These are phyloP conservation scores for Chrysophaeum taylorii DNA, from an alignment of 352 stramenopile genomes.

Conservation along the genomic window DNA sequence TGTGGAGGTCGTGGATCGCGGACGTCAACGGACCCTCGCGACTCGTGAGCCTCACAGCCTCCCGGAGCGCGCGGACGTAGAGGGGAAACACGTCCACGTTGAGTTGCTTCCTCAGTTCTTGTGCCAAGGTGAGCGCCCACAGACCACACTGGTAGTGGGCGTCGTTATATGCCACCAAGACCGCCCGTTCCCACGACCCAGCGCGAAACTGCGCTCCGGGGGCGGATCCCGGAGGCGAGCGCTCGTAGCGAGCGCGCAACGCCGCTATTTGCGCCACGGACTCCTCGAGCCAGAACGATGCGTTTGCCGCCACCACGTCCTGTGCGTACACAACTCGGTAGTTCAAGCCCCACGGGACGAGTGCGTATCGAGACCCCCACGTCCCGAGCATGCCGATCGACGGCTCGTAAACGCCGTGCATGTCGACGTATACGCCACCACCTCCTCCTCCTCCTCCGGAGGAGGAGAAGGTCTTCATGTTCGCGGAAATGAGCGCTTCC, in stretches of 20 bases:
- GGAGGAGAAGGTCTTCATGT: background rate
- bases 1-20: conserved; percentile 8
- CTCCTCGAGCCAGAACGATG: conserved; percentile 18
- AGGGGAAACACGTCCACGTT: background rate
- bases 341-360: conserved; percentile 23
- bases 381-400: conserved; percentile 17
- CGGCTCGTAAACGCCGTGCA: conserved; percentile 26
- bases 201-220: conserved; percentile 11
- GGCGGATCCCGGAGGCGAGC: background rate
- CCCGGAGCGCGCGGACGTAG: conserved; percentile 11
- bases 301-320: background rate
- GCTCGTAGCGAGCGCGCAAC: background rate
- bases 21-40: conserved; percentile 19
- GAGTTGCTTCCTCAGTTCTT: background rate
- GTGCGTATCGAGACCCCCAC: conserved; percentile 14
- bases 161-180: conserved; percentile 26
- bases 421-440: conserved; percentile 25
- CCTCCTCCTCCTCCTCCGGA: background rate
- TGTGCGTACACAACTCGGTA: conserved; percentile 23
- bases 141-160: conserved; percentile 16
- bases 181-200: conserved; percentile 29
- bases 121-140: conserved; percentile 16
- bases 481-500: conserved; percentile 18
- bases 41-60: conserved; percentile 13
- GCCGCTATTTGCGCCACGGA: conserved; percentile 13